Conservation (phyloP, 768 basidiomycete genomes). For the Rhodocollybia butyracea region DNA sequence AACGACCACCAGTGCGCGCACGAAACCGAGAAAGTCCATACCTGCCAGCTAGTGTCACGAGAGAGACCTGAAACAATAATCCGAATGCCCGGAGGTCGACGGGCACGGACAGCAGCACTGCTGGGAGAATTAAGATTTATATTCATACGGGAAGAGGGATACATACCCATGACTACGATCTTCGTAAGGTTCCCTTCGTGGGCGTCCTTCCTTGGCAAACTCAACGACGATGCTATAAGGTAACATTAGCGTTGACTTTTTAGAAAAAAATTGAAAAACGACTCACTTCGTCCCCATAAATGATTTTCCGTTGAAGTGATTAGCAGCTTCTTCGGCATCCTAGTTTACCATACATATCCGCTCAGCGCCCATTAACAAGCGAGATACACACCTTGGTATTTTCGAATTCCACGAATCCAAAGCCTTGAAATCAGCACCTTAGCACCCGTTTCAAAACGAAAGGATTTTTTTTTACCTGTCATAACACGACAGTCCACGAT, state of each 20-base stretch:
- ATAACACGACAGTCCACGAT: slow-evolving; percentile 92
- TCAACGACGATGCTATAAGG: slow-evolving; percentile 86
- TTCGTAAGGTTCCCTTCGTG: slow-evolving; percentile 76
- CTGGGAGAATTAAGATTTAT: slow-evolving; percentile 9
- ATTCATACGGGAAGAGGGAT: neutral
- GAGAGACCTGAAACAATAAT: slow-evolving; percentile 87
- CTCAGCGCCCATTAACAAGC: neutral
- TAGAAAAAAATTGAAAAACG: neutral
- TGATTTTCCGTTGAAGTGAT: slow-evolving; percentile 80
- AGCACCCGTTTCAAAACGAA: neutral
- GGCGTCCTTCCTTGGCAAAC: slow-evolving; percentile 90
- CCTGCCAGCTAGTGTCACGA: slow-evolving; percentile 98
- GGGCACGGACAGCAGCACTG: slow-evolving; percentile 54
- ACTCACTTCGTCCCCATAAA: slow-evolving; percentile 86
- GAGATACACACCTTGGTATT: slow-evolving; percentile 55
- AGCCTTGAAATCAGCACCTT: slow-evolving; percentile 48
- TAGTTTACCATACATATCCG: slow-evolving; percentile 27
- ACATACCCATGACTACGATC: slow-evolving; percentile 55
- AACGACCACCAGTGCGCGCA: slow-evolving; percentile 8
- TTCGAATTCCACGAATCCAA: slow-evolving; percentile 97
- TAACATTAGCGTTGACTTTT: too few species aligned
- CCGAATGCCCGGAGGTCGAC: slow-evolving; percentile 78
- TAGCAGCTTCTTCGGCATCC: slow-evolving; percentile 95
- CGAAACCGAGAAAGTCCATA: slow-evolving; percentile 47
- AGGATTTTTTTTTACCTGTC: slow-evolving; percentile 57